Evolutionary conservation across 1,284 basidiomycete species (phyloP), one percentile per base, ranked within the genome.

Genomic region (Papiliotrema terrestris): DNA sequence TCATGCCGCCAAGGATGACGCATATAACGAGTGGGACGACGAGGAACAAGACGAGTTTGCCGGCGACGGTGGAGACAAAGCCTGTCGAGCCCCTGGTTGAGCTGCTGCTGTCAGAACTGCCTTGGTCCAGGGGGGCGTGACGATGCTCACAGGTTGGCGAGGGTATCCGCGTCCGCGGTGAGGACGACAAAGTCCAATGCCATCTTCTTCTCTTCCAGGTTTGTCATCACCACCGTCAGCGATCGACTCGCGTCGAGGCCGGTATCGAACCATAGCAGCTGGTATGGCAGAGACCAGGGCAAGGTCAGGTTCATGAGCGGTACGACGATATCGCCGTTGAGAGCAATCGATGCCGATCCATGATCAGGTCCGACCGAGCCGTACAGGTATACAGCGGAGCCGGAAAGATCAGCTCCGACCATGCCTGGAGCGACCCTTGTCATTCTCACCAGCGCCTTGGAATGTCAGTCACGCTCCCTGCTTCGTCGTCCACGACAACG

Each of bases 261-360:
- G 2, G 66, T 64, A 13, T 52, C 58, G 51, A 66, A 66, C 67
- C 67, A 71, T 17, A 71, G 42, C 4, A 71, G 59, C 49, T 68
- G 56, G 42, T 65, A 69, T 1, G 60, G 22, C 41, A 67, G 59
- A 1, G 49, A 22, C 69, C 69, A 71, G 2, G 62, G 59, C 3
- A 60, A 60, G 11, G 65, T 65, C 15, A 69, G 55, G 35, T 71
- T 69, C 37, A 69, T 50, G 0, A 43, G n/a, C 2, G 60, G 39
- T 2, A 48, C 62, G 1, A 67, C 65, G 2, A 61, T 22, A 8
- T 61, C 29, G 8, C 58, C 63, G 39, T 71, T 64, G 23, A 69
- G 36, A 1, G 55, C 23, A 1, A 71, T 36, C 2, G 64, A 59
- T 15, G 69, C 69, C 8, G 52, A 54, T 15, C 69, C 63, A 54